Conservation (phyloP, 371 early-diverging fungal genomes). For the Mucor mucedo region DNA sequence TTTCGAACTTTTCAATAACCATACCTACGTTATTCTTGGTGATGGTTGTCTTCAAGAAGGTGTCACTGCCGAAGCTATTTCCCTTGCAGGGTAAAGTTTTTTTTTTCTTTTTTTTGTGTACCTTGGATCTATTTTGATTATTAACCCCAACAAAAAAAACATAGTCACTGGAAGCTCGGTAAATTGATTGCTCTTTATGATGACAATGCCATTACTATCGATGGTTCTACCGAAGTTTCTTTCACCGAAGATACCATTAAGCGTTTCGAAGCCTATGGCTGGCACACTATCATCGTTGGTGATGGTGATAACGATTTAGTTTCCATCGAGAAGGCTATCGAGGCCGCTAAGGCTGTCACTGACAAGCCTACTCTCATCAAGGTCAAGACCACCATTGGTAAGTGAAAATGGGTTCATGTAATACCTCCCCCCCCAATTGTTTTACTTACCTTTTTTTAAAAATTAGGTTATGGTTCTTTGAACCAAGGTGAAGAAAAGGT, state of each 20-base stretch:
- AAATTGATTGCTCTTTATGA: slow-evolving; percentile 98
- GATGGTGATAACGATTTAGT: slow-evolving; percentile 88
- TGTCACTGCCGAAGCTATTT: slow-evolving; percentile 95
- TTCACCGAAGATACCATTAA: slow-evolving; percentile 94
- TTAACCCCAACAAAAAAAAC: slow-evolving; percentile 6
- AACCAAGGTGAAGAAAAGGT: slow-evolving; percentile 90
- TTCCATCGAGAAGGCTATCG: slow-evolving; percentile 76
- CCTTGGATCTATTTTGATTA: slow-evolving; percentile 2
- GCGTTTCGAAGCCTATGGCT: slow-evolving; percentile 95
- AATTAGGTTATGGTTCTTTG: slow-evolving; percentile 78
- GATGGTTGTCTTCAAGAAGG: slow-evolving; percentile 99
- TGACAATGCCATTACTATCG: slow-evolving; percentile 96
- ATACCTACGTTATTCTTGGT: slow-evolving; percentile 91
- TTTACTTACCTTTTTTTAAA: background rate
- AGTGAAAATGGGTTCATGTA: slow-evolving; percentile 42
- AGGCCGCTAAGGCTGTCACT: slow-evolving; percentile 80
- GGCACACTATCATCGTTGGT: slow-evolving; percentile 83
- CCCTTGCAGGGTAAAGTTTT: slow-evolving; percentile 87
- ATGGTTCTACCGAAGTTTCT: slow-evolving; percentile 88
- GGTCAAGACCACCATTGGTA: slow-evolving; percentile 81
- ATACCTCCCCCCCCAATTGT: background rate
- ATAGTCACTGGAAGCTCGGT: slow-evolving; percentile 92
- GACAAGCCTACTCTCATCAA: slow-evolving; percentile 92
- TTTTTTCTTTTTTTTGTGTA: background rate
- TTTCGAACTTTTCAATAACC: slow-evolving; percentile 83